Percentiles rank a stretch among this genome's conserved stretches.
Evolutionary conservation across 2,329 filamentous ascomycete genomes (phyloP).

Genomic region (Ciborinia camelliae): DNA sequence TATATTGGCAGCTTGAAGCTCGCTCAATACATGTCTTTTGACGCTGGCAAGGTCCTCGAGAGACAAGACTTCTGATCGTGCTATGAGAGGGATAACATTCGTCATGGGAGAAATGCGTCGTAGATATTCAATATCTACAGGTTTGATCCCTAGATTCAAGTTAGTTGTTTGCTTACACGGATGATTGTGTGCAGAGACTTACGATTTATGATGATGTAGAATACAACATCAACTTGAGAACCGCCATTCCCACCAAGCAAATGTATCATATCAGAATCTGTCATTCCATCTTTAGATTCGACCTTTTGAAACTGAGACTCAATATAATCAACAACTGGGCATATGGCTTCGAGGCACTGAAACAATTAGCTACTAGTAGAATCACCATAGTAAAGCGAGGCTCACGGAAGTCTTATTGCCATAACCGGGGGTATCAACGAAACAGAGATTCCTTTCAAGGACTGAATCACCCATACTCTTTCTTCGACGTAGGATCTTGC

Average conservation of each 20-base stretch:
- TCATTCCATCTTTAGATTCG: conserved; percentile 57
- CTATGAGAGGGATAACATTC: conserved; percentile 81
- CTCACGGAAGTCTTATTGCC: conserved; percentile 51
- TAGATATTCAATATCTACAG: conserved; percentile 69
- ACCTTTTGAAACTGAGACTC: conserved; percentile 65
- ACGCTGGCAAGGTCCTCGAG: conserved; percentile 52
- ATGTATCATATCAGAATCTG: conserved; percentile 70
- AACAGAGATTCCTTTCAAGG: conserved; percentile 88
- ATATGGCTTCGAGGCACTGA: conserved; percentile 54
- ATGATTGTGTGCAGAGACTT: conserved; percentile 37
- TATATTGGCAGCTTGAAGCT: conserved; percentile 56
- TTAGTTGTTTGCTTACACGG: conserved; percentile 27
- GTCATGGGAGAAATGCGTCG: conserved; percentile 67
- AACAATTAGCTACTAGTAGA: conserved; percentile 34
- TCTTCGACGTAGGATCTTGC: conserved; percentile 55
- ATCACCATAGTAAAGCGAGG: conserved; percentile 12
- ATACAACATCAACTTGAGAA: conserved; percentile 75
- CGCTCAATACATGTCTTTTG: conserved; percentile 57
- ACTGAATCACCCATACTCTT: conserved; percentile 74
- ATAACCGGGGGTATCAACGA: conserved; percentile 78
- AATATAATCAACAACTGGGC: conserved; percentile 66
- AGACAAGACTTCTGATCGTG: conserved; percentile 69
- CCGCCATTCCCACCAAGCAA: conserved; percentile 80
- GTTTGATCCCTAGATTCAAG: conserved; percentile 48
- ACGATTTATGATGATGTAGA: conserved; percentile 79